Percentiles rank a stretch among this genome's conserved stretches.
These are phyloP conservation scores for Podaxis pistillaris DNA, from an alignment of 768 basidiomycete genomes.

Conservation along the genomic window DNA sequence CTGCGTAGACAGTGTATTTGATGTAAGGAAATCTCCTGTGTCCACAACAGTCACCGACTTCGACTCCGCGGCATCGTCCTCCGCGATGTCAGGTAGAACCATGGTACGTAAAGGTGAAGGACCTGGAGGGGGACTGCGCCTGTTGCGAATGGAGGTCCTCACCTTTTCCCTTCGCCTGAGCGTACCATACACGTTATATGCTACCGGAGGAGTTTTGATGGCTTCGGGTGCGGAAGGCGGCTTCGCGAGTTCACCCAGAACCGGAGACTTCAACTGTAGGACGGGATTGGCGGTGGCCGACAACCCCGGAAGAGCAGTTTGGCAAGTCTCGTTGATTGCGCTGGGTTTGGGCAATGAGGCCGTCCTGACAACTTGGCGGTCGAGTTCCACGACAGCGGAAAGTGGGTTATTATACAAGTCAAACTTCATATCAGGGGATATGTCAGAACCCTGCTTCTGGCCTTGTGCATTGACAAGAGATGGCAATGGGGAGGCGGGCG, in stretches of 20 bases:
- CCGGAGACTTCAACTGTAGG: neutral
- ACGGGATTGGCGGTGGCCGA: neutral
- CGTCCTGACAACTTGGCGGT: neutral
- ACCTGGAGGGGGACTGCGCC: slow-evolving; percentile 37
- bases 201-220: neutral
- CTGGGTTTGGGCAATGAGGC: slow-evolving; percentile 10
- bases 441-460: neutral
- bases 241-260: neutral
- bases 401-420: neutral
- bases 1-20: neutral
- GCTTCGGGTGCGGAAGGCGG: neutral
- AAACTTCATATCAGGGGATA: neutral
- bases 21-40: neutral
- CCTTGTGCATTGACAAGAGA: neutral
- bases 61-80: slow-evolving; percentile 13
- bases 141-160: slow-evolving; percentile 23
- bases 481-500: neutral
- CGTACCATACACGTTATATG: neutral
- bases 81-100: slow-evolving; percentile 35
- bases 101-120: slow-evolving; percentile 48
- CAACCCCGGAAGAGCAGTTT: neutral
- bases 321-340: slow-evolving; percentile 5
- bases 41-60: slow-evolving; percentile 18
- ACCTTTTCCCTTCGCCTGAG: slow-evolving; percentile 4
- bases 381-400: neutral